phyloP scores from a whole-genome alignment of 371 early-diverging fungal genomes.

The Dichotomocladium elegans region DNA sequence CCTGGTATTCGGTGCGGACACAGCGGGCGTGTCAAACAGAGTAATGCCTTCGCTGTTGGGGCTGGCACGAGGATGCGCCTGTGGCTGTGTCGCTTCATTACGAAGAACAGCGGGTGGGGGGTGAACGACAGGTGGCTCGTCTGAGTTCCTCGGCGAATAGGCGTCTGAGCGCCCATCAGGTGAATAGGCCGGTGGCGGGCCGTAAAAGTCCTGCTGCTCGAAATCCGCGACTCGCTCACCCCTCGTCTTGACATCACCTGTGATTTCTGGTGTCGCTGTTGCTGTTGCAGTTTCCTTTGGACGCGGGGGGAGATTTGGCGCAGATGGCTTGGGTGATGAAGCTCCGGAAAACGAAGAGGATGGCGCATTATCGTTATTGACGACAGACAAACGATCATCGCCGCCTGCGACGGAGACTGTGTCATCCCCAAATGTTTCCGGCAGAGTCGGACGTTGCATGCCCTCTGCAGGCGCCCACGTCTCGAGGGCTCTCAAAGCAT shows the following conservation, averaged over 20 bases:
- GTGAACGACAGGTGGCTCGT: slow-evolving; percentile 3
- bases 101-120: neutral
- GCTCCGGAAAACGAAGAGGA: neutral
- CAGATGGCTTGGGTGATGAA: slow-evolving; percentile 10
- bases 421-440: neutral
- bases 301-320: slow-evolving; percentile 1
- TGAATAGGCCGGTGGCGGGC: slow-evolving; percentile 38
- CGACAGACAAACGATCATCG: neutral
- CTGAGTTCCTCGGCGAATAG: slow-evolving; percentile 17
- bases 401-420: neutral
- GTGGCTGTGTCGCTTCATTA: neutral
- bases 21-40: neutral
- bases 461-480: slow-evolving; percentile 35
- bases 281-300: slow-evolving; percentile 2
- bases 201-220: slow-evolving; percentile 30
- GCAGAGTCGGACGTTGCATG: slow-evolving; percentile 36
- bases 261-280: slow-evolving; percentile 15
- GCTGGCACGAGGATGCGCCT: neutral
- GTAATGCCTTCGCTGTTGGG: too few species aligned
- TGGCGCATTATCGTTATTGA: neutral
- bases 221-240: slow-evolving; percentile 18
- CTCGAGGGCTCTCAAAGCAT: slow-evolving; percentile 38
- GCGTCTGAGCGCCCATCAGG: neutral
- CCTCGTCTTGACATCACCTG: slow-evolving; percentile 20
- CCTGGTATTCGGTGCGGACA: too few species aligned